Percentiles rank a stretch among this genome's conserved stretches.
Evolutionary conservation across 2,329 filamentous ascomycete species (phyloP).

Genomic region (Fusarium foetens): DNA sequence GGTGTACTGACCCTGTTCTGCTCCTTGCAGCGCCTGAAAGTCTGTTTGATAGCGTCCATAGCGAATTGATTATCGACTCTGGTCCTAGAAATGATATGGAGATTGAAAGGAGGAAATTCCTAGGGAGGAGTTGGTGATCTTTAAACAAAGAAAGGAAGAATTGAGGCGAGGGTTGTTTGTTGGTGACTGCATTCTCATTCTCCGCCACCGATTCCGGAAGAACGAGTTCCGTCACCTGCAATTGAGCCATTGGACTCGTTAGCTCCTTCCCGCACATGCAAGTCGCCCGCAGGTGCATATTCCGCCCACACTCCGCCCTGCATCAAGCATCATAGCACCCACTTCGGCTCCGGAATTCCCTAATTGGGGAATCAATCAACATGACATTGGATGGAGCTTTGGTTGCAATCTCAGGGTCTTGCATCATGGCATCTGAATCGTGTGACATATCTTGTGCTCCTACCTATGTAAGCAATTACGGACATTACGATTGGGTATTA

Average conservation of each 20-base stretch:
- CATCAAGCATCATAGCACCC: slow-evolving; percentile 30
- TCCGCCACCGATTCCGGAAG: slow-evolving; percentile 47
- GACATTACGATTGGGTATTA: neutral
- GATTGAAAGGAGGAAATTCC: neutral
- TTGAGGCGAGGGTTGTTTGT: slow-evolving; percentile 13
- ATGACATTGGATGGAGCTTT: slow-evolving; percentile 5
- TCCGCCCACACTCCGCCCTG: slow-evolving; percentile 39
- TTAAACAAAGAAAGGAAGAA: slow-evolving; percentile 19
- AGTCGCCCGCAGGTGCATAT: slow-evolving; percentile 31
- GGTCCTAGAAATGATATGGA: slow-evolving; percentile 1
- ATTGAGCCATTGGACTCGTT: slow-evolving; percentile 24
- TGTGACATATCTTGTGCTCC: neutral
- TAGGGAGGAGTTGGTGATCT: slow-evolving; percentile 15
- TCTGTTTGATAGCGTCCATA: slow-evolving; percentile 69
- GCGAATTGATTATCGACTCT: slow-evolving; percentile 36
- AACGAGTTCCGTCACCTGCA: slow-evolving; percentile 44
- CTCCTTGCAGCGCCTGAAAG: slow-evolving; percentile 69
- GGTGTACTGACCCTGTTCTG: slow-evolving; percentile 62
- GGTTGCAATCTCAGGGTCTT: slow-evolving; percentile 20
- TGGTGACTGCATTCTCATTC: slow-evolving; percentile 20
- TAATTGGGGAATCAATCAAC: slow-evolving; percentile 40
- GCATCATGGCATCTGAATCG: slow-evolving; percentile 4
- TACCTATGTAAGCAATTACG: neutral
- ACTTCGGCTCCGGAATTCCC: slow-evolving; percentile 44
- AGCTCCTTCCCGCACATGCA: slow-evolving; percentile 39